Percentiles rank a stretch among this genome's conserved stretches.
Conservation (phyloP, 2,329 filamentous ascomycete genomes). For the Hypoxylon sp. region DNA sequence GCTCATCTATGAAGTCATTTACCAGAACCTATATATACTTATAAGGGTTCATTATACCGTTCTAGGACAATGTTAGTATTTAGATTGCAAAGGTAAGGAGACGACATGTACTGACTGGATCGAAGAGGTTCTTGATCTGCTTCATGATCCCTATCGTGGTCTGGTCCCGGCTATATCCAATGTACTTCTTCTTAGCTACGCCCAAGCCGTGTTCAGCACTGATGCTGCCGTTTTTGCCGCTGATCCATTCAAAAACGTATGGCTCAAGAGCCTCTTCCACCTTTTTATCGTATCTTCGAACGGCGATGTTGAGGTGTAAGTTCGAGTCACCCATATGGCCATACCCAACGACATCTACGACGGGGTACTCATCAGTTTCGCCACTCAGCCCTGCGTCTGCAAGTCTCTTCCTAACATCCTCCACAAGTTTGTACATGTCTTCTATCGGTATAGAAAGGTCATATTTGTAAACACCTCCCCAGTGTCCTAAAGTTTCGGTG, state of each 20-base stretch:
- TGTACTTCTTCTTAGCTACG: constrained; percentile 94
- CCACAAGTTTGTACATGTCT: constrained; percentile 90
- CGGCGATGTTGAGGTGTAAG: constrained; percentile 91
- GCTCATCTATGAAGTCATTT: background rate
- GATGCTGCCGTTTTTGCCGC: constrained; percentile 89
- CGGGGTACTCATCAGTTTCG: constrained; percentile 81
- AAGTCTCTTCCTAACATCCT: constrained; percentile 83
- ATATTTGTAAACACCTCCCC: constrained; percentile 98
- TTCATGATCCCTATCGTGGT: constrained; percentile 93
- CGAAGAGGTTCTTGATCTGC: constrained; percentile 93
- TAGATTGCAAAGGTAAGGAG: constrained; percentile 11
- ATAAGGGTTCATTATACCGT: constrained; percentile 99
- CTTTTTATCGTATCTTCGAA: constrained; percentile 84
- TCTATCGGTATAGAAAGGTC: constrained; percentile 93
- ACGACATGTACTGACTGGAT: constrained; percentile 78
- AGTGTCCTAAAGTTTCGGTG: constrained; percentile 88
- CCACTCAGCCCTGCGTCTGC: constrained; percentile 82
- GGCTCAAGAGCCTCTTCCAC: constrained; percentile 93
- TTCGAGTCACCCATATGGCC: constrained; percentile 99
- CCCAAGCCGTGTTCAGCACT: constrained; percentile 97
- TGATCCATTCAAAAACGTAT: constrained; percentile 98
- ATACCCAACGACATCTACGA: constrained; percentile 93
- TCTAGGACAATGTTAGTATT: constrained; percentile 68
- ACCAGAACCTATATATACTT: constrained; percentile 80
- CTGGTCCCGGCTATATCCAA: constrained; percentile 91